phyloP scores from a whole-genome alignment of 2,329 filamentous ascomycete genomes.

The Claviceps maximensis region DNA sequence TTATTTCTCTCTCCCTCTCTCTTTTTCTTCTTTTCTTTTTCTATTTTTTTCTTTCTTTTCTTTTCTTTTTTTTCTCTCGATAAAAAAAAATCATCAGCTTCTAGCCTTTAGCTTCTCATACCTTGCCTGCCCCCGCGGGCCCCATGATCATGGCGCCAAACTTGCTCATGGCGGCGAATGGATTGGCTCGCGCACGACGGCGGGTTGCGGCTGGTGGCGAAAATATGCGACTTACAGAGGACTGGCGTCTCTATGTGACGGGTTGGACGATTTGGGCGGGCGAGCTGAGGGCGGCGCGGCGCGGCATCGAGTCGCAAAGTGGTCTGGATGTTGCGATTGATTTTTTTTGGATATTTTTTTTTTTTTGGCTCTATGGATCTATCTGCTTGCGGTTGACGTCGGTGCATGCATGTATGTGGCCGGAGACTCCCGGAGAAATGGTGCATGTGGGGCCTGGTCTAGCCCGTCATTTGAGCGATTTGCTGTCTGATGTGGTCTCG shows the following conservation, averaged over 20 bases:
- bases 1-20: no score
- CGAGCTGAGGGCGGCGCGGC: background rate
- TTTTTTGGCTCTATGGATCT: background rate
- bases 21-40: no score
- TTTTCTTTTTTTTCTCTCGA: no score
- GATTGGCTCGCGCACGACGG: constrained; percentile 8
- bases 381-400: no score
- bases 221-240: background rate
- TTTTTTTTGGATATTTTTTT: background rate
- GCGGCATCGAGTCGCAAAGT: background rate
- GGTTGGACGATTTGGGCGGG: background rate
- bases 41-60: no score
- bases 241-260: background rate
- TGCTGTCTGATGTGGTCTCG: no score
- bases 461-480: no score
- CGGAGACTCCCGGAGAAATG: no score
- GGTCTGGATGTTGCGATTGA: background rate
- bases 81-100: no score
- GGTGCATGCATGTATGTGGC: no score
- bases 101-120: constrained; percentile 19
- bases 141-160: constrained; percentile 94
- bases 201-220: background rate
- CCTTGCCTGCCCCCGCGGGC: constrained; percentile 88
- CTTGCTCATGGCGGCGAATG: constrained; percentile 58
- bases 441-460: no score